Percentiles rank a stretch among this genome's conserved stretches.
phyloP scores from a whole-genome alignment of 108 stramenopile genomes.

The Asterionellopsis glacialis region DNA sequence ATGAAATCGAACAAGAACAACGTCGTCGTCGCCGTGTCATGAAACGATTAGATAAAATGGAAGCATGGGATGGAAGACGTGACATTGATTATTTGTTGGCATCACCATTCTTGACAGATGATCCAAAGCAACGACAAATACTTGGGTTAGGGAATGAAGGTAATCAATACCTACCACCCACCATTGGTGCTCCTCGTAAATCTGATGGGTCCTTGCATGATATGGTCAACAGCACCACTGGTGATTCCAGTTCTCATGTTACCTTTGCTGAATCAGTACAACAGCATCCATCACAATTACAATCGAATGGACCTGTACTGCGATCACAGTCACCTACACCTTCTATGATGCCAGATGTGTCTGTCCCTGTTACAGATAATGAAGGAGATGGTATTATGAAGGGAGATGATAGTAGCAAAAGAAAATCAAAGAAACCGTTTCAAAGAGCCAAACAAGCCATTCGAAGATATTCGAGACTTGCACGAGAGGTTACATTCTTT shows the following conservation, averaged over 20 bases:
- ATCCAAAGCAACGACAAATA: conserved; percentile 30
- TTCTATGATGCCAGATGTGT: neutral
- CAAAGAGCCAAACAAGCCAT: conserved; percentile 69
- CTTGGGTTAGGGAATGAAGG: conserved; percentile 17
- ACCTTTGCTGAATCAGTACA: neutral
- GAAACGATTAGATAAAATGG: conserved; percentile 80
- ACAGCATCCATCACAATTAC: neutral
- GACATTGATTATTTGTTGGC: conserved; percentile 87
- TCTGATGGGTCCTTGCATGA: neutral
- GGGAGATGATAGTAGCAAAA: neutral
- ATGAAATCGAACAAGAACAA: conserved; percentile 67
- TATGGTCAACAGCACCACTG: neutral
- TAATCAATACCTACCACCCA: conserved; percentile 16
- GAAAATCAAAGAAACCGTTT: conserved; percentile 23
- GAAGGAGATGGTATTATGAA: conserved; percentile 1
- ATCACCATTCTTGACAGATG: conserved; percentile 51
- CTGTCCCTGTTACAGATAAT: neutral
- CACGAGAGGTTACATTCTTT: conserved; percentile 60
- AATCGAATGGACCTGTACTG: conserved; percentile 4
- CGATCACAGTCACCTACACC: no score
- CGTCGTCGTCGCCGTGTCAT: conserved; percentile 66
- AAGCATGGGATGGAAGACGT: conserved; percentile 63
- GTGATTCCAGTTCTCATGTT: neutral
- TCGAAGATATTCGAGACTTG: conserved; percentile 53
- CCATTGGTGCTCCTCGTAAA: conserved; percentile 26